phyloP scores from a whole-genome alignment of 108 stramenopile genomes.

The Cyclostephanos tholiformis region DNA sequence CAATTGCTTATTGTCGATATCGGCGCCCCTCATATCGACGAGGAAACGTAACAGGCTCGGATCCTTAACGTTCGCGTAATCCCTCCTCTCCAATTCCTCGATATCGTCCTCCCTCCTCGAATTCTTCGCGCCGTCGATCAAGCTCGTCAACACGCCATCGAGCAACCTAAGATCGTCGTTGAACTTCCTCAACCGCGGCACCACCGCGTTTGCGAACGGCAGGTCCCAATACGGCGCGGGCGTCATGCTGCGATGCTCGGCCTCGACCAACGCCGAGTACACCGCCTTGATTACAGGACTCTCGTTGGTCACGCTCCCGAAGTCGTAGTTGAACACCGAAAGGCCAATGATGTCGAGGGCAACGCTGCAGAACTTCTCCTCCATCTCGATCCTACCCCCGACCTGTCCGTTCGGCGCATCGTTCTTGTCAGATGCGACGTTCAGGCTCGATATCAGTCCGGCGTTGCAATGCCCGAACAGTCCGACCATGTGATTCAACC shows the following conservation, averaged over 20 bases:
- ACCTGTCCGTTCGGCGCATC: slow-evolving; percentile 40
- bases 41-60: slow-evolving; percentile 93
- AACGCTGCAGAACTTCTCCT: slow-evolving; percentile 91
- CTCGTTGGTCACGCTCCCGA: slow-evolving; percentile 88
- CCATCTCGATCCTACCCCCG: slow-evolving; percentile 85
- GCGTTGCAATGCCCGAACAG: slow-evolving; percentile 90
- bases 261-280: slow-evolving; percentile 91
- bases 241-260: slow-evolving; percentile 93
- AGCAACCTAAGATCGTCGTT: slow-evolving; percentile 87
- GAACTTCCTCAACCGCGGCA: slow-evolving; percentile 92
- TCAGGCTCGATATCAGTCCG: slow-evolving; percentile 73
- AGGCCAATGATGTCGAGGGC: slow-evolving; percentile 94
- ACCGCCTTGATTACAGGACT: slow-evolving; percentile 92
- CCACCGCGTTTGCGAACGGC: slow-evolving; percentile 89
- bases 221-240: slow-evolving; percentile 96
- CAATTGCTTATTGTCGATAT: slow-evolving; percentile 91
- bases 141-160: slow-evolving; percentile 88
- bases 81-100: slow-evolving; percentile 88
- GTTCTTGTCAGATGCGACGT: slow-evolving; percentile 53
- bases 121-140: slow-evolving; percentile 82
- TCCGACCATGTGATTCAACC: slow-evolving; percentile 93
- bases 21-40: slow-evolving; percentile 94
- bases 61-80: slow-evolving; percentile 89
- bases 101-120: slow-evolving; percentile 85
- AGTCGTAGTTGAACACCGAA: slow-evolving; percentile 95